Evolutionary conservation across 2,329 filamentous ascomycete species (phyloP).

Genomic region (Claviceps digitariae): DNA sequence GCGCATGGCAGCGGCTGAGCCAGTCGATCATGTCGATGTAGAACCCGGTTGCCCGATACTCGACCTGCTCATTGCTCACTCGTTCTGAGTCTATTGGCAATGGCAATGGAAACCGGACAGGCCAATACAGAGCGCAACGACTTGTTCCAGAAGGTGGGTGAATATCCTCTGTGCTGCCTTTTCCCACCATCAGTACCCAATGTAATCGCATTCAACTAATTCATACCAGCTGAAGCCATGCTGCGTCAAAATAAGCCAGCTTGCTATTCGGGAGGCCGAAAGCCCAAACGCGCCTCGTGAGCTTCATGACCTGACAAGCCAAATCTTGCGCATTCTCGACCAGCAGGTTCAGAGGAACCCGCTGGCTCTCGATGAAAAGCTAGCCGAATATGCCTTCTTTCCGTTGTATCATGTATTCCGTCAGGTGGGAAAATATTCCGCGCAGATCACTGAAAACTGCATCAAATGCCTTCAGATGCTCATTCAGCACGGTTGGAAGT

Average conservation of each 20-base stretch:
- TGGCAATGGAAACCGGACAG: conserved; percentile 8
- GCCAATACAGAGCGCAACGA: conserved; percentile 16
- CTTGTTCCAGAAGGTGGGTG: conserved; percentile 23
- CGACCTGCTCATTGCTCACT: too few relatives aligned
- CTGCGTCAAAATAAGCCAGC: conserved; percentile 46
- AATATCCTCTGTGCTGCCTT: conserved; percentile 9
- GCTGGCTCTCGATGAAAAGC: conserved; percentile 55
- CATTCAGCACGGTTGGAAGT: conserved; percentile 66
- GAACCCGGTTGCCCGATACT: neutral
- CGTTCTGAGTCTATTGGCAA: neutral
- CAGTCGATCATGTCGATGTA: conserved; percentile 2
- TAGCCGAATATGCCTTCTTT: conserved; percentile 93
- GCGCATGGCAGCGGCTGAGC: neutral
- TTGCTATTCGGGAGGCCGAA: conserved; percentile 35
- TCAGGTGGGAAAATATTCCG: conserved; percentile 56
- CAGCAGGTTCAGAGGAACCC: conserved; percentile 29
- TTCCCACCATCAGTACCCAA: neutral
- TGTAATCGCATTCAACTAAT: conserved; percentile 1
- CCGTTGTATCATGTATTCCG: conserved; percentile 80
- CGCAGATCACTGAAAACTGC: conserved; percentile 59
- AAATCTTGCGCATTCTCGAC: conserved; percentile 33
- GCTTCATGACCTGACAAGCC: conserved; percentile 30
- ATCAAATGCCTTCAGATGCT: conserved; percentile 64
- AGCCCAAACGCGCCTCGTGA: conserved; percentile 27
- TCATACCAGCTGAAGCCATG: conserved; percentile 44